These are phyloP conservation scores for Apiotrichum sp. DNA, from an alignment of 1,284 basidiomycete species.

Conservation along the genomic window DNA sequence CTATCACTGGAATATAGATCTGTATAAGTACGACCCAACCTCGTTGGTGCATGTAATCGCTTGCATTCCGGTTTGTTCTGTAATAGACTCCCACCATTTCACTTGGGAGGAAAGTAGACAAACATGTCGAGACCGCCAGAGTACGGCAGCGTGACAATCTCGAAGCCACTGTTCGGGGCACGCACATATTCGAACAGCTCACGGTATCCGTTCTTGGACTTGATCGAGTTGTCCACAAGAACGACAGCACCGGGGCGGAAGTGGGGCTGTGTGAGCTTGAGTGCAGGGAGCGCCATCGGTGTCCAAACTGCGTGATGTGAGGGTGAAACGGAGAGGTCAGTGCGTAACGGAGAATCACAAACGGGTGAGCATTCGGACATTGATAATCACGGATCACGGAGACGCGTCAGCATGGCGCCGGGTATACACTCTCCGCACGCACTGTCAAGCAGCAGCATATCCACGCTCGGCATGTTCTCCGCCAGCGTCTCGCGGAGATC, in stretches of 20 bases:
- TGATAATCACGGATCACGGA: not conserved
- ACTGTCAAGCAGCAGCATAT: slow-evolving; percentile 32
- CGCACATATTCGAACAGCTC: slow-evolving; percentile 17
- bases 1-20: too few relatives aligned
- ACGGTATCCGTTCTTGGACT: slow-evolving; percentile 17
- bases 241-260: slow-evolving; percentile 22
- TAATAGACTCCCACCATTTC: not conserved
- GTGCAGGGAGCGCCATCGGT: slow-evolving; percentile 23
- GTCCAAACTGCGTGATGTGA: slow-evolving; percentile 25
- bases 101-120: slow-evolving; percentile 13
- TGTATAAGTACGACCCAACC: too few relatives aligned
- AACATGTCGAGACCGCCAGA: slow-evolving; percentile 24
- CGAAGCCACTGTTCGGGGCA: not conserved
- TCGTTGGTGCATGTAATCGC: too few relatives aligned
- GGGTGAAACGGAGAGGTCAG: not conserved
- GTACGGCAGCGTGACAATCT: slow-evolving; percentile 19
- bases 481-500: slow-evolving; percentile 29
- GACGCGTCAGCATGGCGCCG: not conserved
- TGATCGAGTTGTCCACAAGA: slow-evolving; percentile 20
- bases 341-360: not conserved
- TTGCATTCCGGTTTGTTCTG: too few relatives aligned
- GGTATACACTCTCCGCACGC: not conserved
- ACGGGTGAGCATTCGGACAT: not conserved
- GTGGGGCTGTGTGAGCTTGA: slow-evolving; percentile 20
- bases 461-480: slow-evolving; percentile 17